Evolutionary conservation across 768 basidiomycete genomes (phyloP), one percentile per base, ranked within the genome.

Genomic region (Scleroderma citrinum): DNA sequence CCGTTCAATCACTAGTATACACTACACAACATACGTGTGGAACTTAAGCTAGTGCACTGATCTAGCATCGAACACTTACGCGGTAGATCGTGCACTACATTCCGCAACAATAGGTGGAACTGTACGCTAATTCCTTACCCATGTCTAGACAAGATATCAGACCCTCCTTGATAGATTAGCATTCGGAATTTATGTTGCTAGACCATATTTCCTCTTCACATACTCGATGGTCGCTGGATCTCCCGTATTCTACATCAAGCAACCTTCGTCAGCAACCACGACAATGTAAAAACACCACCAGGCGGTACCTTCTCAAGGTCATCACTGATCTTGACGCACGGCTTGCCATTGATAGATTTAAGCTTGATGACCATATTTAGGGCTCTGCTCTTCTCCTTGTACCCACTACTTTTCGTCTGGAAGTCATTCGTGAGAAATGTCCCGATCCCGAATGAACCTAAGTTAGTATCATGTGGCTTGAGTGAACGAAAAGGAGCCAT

Each of bases 301-400:
- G 7, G n/a, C 31, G 40, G 16, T 31, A 82, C 85, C 80, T 98
- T 99, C 8, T 73, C 84, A 47, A 85, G 62, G 59, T 98, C 94
- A 65, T 97, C 96, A 48, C 91, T 93, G 57, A 99, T 81, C 69
- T 99, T 98, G 56, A 98, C 81, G 56, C 92, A 95, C 2, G 83
- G 81, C 49, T 73, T 73, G 10, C 76, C 78, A 58, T 89, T 73
- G 12, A 96, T 83, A 39, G 80, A 76, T 34, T 80, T 77, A 8
- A 99, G 73, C 61, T 97, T 97, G 70, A 97, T 93, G 43, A 99
- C 95, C 62, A 98, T 97, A 61, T 95, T 96, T 54, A 96, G 65
- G 19, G 92, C 79, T 60, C 81, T 87, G 69, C 87, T 91, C 67
- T 80, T 81, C 60, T 79, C 77, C 63, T 57, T 60, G 58, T 76